These are phyloP conservation scores for Cercospora zeina DNA, from an alignment of 2,329 filamentous ascomycete species.

Conservation along the genomic window DNA sequence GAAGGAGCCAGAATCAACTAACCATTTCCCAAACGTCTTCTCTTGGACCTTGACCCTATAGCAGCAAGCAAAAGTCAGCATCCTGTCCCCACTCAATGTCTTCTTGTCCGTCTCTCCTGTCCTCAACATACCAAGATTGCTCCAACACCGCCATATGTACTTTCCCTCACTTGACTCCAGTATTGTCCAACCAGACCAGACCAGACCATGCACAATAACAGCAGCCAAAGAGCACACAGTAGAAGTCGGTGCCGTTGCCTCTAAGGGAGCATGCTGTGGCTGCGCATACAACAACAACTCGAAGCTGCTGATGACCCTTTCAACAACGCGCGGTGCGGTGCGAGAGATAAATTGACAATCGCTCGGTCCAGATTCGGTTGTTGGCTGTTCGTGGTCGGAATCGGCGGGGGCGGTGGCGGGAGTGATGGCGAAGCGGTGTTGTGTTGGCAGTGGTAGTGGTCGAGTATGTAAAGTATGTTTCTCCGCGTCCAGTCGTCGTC, in stretches of 20 bases:
- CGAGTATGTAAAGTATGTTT: neutral
- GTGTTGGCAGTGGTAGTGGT: neutral
- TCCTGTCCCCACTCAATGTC: neutral
- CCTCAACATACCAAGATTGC: constrained; percentile 44
- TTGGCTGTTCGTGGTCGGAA: too few relatives aligned
- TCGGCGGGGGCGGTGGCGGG: too few relatives aligned
- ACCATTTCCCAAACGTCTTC: constrained; percentile 99
- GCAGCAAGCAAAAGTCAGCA: constrained; percentile 12
- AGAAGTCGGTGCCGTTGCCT: neutral
- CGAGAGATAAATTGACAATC: neutral
- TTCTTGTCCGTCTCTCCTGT: neutral
- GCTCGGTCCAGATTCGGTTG: too few relatives aligned
- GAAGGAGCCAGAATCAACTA: constrained; percentile 30
- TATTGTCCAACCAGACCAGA: neutral
- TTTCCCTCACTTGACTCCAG: too few relatives aligned
- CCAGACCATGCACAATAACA: constrained; percentile 20
- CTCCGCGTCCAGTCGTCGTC: neutral
- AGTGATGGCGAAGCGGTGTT: neutral
- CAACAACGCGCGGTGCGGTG: neutral
- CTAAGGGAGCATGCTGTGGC: neutral
- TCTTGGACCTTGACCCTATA: constrained; percentile 60
- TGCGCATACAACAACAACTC: neutral
- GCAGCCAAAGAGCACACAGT: neutral
- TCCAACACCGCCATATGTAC: constrained; percentile 52
- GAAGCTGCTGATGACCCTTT: neutral